Evolutionary conservation across 495 filamentous ascomycete species (phyloP).

Genomic region (Achaetomiella virescens): DNA sequence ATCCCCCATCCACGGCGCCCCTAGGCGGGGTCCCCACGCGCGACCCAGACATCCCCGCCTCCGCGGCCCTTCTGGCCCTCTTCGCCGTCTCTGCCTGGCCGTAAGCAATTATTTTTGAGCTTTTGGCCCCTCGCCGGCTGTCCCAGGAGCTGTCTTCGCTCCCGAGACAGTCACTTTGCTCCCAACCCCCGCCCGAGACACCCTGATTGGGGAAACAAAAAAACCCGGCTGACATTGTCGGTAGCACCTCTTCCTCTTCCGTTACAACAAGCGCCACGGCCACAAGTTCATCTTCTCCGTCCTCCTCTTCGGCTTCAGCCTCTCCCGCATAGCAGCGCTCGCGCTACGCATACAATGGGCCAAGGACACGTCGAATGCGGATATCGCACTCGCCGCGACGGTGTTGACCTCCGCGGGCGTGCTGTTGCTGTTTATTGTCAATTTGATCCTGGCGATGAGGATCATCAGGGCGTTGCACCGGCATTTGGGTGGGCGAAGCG

Average conservation of each 20-base stretch:
- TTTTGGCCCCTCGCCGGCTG: too few relatives aligned
- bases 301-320: slow-evolving; percentile 69
- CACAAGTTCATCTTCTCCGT: slow-evolving; percentile 66
- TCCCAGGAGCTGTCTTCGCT: too few relatives aligned
- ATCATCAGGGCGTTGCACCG: slow-evolving; percentile 63
- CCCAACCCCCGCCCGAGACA: too few relatives aligned
- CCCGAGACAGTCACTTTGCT: too few relatives aligned
- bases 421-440: slow-evolving; percentile 68
- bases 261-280: slow-evolving; percentile 45
- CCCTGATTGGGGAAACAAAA: too few relatives aligned
- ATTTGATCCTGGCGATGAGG: slow-evolving; percentile 71
- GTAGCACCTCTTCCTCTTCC: slow-evolving; percentile 63
- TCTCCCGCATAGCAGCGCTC: slow-evolving; percentile 59
- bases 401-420: slow-evolving; percentile 72
- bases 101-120: too few relatives aligned
- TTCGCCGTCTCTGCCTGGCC: slow-evolving; percentile 49
- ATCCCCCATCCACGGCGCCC: slow-evolving; percentile 33
- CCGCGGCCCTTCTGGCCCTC: slow-evolving; percentile 58
- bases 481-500: slow-evolving; percentile 57
- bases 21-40: slow-evolving; percentile 55
- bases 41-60: slow-evolving; percentile 56
- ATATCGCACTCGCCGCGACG: slow-evolving; percentile 61
- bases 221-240: too few relatives aligned
- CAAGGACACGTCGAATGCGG: slow-evolving; percentile 36
- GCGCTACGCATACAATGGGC: slow-evolving; percentile 59